Percentiles rank a stretch among this genome's conserved stretches.
Conservation (phyloP, 345 rosid genomes). For the Ricinus communis region DNA sequence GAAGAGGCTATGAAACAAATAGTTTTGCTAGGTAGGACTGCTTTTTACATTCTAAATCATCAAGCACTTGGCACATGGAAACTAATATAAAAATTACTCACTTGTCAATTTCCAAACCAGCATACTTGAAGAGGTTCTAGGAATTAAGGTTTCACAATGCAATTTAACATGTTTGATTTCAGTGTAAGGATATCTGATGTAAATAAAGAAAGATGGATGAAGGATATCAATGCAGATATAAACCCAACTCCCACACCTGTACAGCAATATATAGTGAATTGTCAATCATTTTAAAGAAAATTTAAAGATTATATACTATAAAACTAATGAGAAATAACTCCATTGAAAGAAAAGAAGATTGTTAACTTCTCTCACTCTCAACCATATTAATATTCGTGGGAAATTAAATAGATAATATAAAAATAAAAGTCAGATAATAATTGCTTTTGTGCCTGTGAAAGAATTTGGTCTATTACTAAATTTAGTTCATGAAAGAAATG, state of each 20-base stretch:
- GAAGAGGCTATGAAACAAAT: conserved; percentile 9
- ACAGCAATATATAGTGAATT: conserved; percentile 23
- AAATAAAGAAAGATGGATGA: conserved; percentile 19
- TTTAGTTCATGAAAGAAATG: too few relatives aligned
- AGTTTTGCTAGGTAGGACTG: conserved; percentile 16
- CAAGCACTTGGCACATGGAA: conserved; percentile 4
- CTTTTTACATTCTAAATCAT: conserved; percentile 4
- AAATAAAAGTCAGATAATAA: neutral
- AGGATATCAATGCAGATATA: conserved; percentile 97
- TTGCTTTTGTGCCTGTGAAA: neutral
- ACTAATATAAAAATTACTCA: conserved; percentile 43
- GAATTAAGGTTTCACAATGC: conserved; percentile 62
- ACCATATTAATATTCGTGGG: neutral
- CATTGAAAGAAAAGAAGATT: neutral
- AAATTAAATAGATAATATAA: neutral
- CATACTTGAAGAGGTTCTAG: conserved; percentile 94
- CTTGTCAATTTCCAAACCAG: conserved; percentile 96
- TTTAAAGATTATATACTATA: neutral
- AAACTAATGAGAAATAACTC: neutral
- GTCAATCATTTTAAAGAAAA: conserved; percentile 16
- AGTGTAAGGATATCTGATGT: neutral
- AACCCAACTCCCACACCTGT: conserved; percentile 99
- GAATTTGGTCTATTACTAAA: too few relatives aligned
- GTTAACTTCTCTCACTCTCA: neutral
- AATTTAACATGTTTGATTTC: conserved; percentile 20